These are phyloP conservation scores for Clavaria fumosa DNA, from an alignment of 768 basidiomycete species.

Conservation along the genomic window DNA sequence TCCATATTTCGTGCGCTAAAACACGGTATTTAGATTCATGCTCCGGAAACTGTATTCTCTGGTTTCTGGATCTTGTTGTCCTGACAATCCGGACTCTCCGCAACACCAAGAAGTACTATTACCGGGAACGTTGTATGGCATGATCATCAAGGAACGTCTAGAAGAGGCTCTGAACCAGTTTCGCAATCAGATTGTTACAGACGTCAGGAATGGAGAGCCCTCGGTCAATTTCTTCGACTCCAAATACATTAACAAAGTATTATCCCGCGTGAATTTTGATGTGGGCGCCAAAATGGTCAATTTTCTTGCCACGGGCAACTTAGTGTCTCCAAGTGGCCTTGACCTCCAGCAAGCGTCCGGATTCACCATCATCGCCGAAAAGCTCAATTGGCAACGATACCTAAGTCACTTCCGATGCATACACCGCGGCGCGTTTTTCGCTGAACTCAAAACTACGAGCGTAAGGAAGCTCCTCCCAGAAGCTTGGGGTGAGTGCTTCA, in stretches of 20 bases:
- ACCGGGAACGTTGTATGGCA: slow-evolving; percentile 82
- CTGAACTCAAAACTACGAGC: slow-evolving; percentile 93
- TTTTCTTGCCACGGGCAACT: slow-evolving; percentile 94
- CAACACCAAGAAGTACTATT: slow-evolving; percentile 96
- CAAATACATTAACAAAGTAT: slow-evolving; percentile 66
- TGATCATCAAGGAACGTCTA: slow-evolving; percentile 96
- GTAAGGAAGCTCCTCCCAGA: slow-evolving; percentile 95
- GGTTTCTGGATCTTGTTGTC: slow-evolving; percentile 78
- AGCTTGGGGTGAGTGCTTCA: slow-evolving; percentile 67
- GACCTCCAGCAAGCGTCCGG: slow-evolving; percentile 96
- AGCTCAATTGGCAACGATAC: slow-evolving; percentile 96
- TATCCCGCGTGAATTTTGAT: slow-evolving; percentile 76
- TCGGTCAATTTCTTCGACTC: slow-evolving; percentile 79
- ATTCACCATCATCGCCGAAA: slow-evolving; percentile 98
- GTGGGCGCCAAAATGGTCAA: slow-evolving; percentile 81
- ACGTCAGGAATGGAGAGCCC: slow-evolving; percentile 59
- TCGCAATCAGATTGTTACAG: slow-evolving; percentile 49
- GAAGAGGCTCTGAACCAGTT: slow-evolving; percentile 76
- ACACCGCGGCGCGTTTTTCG: slow-evolving; percentile 98
- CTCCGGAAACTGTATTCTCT: slow-evolving; percentile 85
- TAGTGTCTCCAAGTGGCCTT: slow-evolving; percentile 86
- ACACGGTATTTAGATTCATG: slow-evolving; percentile 60
- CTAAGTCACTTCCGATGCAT: slow-evolving; percentile 98
- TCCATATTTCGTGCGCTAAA: slow-evolving; percentile 2
- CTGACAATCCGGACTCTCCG: slow-evolving; percentile 97